Evolutionary conservation across 495 filamentous ascomycete species (phyloP), one percentile per base, ranked within the genome.

Genomic region (Xylaria telfairii): DNA sequence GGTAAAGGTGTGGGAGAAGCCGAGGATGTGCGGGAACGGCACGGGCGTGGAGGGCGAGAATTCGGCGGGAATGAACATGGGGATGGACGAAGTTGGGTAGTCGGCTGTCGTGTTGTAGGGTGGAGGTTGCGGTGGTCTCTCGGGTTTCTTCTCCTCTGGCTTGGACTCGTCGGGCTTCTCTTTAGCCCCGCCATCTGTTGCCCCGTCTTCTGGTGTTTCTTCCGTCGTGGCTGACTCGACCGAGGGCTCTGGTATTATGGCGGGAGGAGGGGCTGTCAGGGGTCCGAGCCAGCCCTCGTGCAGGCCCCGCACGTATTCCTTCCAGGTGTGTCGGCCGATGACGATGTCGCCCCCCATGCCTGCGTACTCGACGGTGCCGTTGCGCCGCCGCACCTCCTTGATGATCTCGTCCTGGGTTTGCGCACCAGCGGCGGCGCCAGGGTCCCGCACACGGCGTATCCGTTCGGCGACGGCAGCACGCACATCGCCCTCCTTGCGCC

Each of bases 281-380:
- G 96, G 94, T 1, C 96, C 96, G 21, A 99, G 83, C 96, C 96
- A 98, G 64, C 96, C 96, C 76, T 99, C 96, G 72, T 99, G 96
- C 68, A 98, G 73, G 32, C 96, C 96, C 32, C 93, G 88, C 12
- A 98, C 82, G 80, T 98, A 99, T 81, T 99, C 96, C 81, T 98
- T 98, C 96, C 96, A 99, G 10, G 95, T 92, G 77, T 98, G 91
- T 69, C 96, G 86, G 7, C 96, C 96, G 71, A 99, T 89, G 5
- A 98, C 89, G 59, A 99, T 84, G 78, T 97, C 95, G 30, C 95
- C 94, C 70, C 86, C 84, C 2, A 91, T 83, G 13, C 93, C 94
- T 3, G 90, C 85, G 77, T 89, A 94, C 28, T 94, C 89, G 21
- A 76, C 80, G 13, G 95, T 88, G 28, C 90, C 91, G 26, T 86